phyloP scores from a whole-genome alignment of 495 filamentous ascomycete genomes.

The Recurvomyces mirabilis region DNA sequence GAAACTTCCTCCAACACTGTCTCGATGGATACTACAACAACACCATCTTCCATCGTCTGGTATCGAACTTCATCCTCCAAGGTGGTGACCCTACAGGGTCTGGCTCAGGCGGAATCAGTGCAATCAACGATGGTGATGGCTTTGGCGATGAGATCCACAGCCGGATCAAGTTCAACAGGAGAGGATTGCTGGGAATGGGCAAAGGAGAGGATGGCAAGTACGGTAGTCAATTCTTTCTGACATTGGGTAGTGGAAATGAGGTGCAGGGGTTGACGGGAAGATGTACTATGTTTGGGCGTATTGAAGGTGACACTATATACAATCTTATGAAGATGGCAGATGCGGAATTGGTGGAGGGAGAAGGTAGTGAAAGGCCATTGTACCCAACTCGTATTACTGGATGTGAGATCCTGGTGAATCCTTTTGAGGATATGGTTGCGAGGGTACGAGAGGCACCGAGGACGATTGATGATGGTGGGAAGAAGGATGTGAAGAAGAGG shows the following conservation, averaged over 20 bases:
- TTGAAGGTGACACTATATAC: conserved; percentile 91
- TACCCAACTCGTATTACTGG: conserved; percentile 74
- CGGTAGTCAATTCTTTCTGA: conserved; percentile 95
- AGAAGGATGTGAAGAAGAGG: conserved; percentile 55
- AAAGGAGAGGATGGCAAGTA: conserved; percentile 72
- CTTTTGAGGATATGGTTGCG: conserved; percentile 78
- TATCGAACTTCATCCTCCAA: conserved; percentile 85
- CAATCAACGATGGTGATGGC: conserved; percentile 77
- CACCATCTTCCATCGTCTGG: conserved; percentile 87
- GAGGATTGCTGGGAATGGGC: conserved; percentile 89
- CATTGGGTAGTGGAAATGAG: conserved; percentile 70
- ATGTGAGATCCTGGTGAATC: conserved; percentile 77
- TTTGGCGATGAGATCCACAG: conserved; percentile 88
- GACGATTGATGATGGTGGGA: conserved; percentile 32
- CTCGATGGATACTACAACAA: conserved; percentile 88
- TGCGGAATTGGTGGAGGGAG: conserved; percentile 58
- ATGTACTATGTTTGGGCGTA: conserved; percentile 58
- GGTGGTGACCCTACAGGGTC: conserved; percentile 79
- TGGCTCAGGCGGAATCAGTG: conserved; percentile 79
- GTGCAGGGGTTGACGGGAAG: conserved; percentile 56
- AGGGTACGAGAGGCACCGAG: conserved; percentile 40
- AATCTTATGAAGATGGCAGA: conserved; percentile 90
- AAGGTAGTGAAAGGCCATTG: conserved; percentile 62
- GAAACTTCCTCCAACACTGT: conserved; percentile 92
- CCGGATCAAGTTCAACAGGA: conserved; percentile 81